These are phyloP conservation scores for Golubevia pallescens DNA, from an alignment of 1,284 basidiomycete genomes.

Conservation along the genomic window DNA sequence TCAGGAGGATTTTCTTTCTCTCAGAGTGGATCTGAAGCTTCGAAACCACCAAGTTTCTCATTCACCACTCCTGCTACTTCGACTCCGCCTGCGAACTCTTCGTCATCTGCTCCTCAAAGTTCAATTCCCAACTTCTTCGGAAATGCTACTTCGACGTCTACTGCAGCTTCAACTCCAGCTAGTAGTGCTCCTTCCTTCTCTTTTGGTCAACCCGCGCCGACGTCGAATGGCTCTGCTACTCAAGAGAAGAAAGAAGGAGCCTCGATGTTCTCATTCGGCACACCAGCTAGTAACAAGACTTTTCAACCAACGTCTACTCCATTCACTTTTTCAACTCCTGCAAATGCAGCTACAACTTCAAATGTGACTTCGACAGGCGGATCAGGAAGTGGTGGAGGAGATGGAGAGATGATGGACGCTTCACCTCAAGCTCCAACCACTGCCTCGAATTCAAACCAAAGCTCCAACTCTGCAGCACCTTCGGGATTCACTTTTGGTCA, in stretches of 20 bases:
- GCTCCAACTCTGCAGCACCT: not conserved
- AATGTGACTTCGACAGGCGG: too few relatives aligned
- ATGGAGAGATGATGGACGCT: not conserved
- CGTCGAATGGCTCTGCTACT: slow-evolving; percentile 11
- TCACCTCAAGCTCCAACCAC: not conserved
- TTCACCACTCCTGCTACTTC: not conserved
- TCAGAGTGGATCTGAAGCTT: not conserved
- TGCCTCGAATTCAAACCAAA: not conserved
- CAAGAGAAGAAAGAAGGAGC: slow-evolving; percentile 6
- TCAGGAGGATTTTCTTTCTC: too few relatives aligned
- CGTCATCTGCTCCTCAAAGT: not conserved
- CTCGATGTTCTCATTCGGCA: slow-evolving; percentile 10
- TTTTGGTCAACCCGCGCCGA: slow-evolving; percentile 4
- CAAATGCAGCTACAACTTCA: not conserved
- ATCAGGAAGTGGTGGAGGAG: not conserved
- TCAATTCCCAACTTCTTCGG: not conserved
- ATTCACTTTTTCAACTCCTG: not conserved
- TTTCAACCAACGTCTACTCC: not conserved
- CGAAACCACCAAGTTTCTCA: slow-evolving; percentile 1
- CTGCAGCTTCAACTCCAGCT: not conserved
- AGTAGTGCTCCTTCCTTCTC: slow-evolving; percentile 14
- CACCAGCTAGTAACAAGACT: not conserved
- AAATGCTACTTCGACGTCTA: not conserved
- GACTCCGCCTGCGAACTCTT: too few relatives aligned
- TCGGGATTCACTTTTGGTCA: too few relatives aligned